Conservation (phyloP, 768 basidiomycete species). For the Suillus plorans region DNA sequence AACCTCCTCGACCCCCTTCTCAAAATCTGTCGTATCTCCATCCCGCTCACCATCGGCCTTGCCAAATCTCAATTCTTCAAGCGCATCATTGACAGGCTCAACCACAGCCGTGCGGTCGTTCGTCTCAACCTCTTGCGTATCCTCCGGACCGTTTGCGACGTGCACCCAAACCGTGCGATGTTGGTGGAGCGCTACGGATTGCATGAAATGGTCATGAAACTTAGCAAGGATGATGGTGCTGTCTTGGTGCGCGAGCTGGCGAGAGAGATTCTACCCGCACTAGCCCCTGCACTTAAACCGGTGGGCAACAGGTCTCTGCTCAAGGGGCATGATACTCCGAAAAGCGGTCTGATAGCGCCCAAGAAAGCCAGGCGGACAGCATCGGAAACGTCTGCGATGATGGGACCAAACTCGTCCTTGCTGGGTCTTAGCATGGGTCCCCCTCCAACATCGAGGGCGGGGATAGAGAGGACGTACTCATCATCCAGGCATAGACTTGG, state of each 20-base stretch:
- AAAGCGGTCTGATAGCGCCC: conserved; percentile 50
- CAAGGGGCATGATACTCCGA: conserved; percentile 38
- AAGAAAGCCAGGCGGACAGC: conserved; percentile 68
- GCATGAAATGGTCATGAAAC: conserved; percentile 72
- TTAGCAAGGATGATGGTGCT: conserved; percentile 85
- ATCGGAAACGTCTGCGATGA: conserved; percentile 58
- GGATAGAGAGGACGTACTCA: conserved; percentile 35
- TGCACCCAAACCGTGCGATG: conserved; percentile 80
- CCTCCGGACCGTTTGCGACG: conserved; percentile 82
- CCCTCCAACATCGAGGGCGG: conserved; percentile 25
- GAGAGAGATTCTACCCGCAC: conserved; percentile 76
- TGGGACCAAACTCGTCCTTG: conserved; percentile 19
- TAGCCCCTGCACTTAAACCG: conserved; percentile 71
- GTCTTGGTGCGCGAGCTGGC: conserved; percentile 90
- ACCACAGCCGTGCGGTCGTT: conserved; percentile 76
- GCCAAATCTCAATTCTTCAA: conserved; percentile 84
- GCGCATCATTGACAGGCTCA: conserved; percentile 81
- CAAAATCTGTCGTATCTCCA: conserved; percentile 86
- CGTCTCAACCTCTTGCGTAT: conserved; percentile 88
- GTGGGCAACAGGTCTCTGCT: conserved; percentile 29
- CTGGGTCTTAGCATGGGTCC: conserved; percentile 14
- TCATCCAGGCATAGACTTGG: conserved; percentile 54
- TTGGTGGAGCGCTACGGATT: conserved; percentile 83
- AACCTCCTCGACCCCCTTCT: conserved; percentile 89
- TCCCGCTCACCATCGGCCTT: conserved; percentile 69